Evolutionary conservation across 148 eudicot genomes (phyloP), one percentile per base, ranked within the genome.

Genomic region (Vaccinium myrtillus): DNA sequence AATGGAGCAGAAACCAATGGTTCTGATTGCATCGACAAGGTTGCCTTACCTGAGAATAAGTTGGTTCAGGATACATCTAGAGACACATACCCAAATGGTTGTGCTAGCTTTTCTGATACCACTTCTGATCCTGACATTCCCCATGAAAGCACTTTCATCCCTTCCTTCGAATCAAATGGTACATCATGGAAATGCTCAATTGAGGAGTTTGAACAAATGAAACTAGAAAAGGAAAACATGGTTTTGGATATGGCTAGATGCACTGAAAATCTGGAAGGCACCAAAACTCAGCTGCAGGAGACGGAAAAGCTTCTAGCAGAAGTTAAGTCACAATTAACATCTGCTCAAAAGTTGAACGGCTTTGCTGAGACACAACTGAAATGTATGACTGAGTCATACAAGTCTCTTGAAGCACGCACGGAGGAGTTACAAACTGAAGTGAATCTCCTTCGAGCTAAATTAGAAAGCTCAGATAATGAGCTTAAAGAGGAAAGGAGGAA

Each of bases 381-480:
- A 87, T 97, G 99, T 87, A 95, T 97, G 98, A 93, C 98, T 19
- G 98, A 94, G 84, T 97, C 99, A 0, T 97, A 97, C 86, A 95
- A 90, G 78, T 87, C 95, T 79, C 95, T 95, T 23, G 98, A 97
- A 90, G 91, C 86, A 75, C 92, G 92, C 56, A 93, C 96, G 49
- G 97, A 87, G 86, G 93, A 93, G 83, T 89, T 95, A 49, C 93
- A 94, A 81, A 79, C 84, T 73, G 96, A 95, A 91, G 89, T 94
- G 55, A 91, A 92, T 84, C 87, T 87, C 51, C 89, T 97, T 27
- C 87, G 56, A 50, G 85, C 85, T 6, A 92, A 94, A 85, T 83
- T 88, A 65, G 95, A 90, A 82, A 89, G 85, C 75, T 69, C 94
- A 86, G 92, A 90, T 54, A 85, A 75, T 79, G 98, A 97, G 84